These are phyloP conservation scores for Termitomyces sp. DNA, from an alignment of 768 basidiomycete species.

Conservation along the genomic window DNA sequence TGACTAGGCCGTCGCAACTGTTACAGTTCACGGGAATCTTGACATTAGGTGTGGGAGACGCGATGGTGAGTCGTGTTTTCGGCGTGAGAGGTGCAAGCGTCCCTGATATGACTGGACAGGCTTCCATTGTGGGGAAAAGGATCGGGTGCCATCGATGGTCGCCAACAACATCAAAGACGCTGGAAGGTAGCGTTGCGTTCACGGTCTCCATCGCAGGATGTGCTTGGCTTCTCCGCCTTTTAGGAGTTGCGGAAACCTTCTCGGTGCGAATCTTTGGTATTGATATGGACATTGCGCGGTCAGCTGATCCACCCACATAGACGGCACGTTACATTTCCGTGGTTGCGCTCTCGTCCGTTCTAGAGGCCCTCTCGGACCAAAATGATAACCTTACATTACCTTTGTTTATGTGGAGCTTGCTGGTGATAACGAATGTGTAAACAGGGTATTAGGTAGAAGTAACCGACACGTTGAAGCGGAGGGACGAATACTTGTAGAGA, in stretches of 20 bases:
- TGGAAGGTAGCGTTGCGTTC: constrained; percentile 90
- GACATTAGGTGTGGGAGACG: constrained; percentile 89
- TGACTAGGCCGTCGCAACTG: constrained; percentile 34
- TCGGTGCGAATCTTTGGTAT: constrained; percentile 50
- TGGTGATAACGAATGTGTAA: constrained; percentile 48
- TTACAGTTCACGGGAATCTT: constrained; percentile 81
- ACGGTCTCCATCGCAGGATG: constrained; percentile 60
- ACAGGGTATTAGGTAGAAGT: neutral
- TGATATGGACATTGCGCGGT: neutral
- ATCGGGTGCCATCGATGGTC: constrained; percentile 84
- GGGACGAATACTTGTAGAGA: neutral
- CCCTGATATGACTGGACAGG: constrained; percentile 36
- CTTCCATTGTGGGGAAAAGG: constrained; percentile 88
- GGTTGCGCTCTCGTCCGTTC: constrained; percentile 56
- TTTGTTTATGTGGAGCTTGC: constrained; percentile 91
- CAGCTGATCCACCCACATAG: constrained; percentile 31
- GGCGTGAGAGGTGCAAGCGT: neutral
- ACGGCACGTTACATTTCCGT: constrained; percentile 60
- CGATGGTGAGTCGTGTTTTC: constrained; percentile 52
- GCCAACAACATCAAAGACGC: constrained; percentile 75
- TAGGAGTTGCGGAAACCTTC: constrained; percentile 68
- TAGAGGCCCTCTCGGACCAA: constrained; percentile 92
- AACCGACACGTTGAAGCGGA: constrained; percentile 1
- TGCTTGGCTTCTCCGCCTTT: constrained; percentile 65
- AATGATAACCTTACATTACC: constrained; percentile 97